phyloP scores from a whole-genome alignment of 441 rosid genomes.

The Eutrema salsugineum region DNA sequence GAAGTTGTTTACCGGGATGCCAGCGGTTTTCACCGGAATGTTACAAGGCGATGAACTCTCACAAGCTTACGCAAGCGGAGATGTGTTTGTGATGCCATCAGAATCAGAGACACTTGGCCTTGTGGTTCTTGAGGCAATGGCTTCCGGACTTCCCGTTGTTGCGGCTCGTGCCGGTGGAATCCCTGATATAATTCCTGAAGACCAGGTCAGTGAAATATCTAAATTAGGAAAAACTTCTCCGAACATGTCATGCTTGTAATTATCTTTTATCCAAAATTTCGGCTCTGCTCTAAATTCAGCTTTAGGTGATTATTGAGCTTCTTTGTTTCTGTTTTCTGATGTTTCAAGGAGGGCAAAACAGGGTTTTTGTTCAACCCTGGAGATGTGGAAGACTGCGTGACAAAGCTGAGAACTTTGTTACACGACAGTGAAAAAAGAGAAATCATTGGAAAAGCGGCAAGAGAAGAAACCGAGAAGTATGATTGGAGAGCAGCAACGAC shows the following conservation, averaged over 20 bases:
- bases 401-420: constrained; percentile 62
- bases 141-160: constrained; percentile 91
- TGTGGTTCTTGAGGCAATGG: constrained; percentile 96
- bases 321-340: background rate
- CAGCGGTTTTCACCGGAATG: constrained; percentile 95
- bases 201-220: constrained; percentile 38
- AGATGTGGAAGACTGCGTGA: constrained; percentile 81
- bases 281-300: background rate
- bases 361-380: constrained; percentile 80
- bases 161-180: constrained; percentile 94
- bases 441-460: constrained; percentile 80
- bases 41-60: constrained; percentile 89
- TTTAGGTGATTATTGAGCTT: constrained; percentile 8
- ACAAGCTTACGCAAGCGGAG: constrained; percentile 96
- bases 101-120: constrained; percentile 97
- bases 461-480: constrained; percentile 82
- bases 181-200: constrained; percentile 89
- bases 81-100: constrained; percentile 93
- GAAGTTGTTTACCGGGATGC: constrained; percentile 81
- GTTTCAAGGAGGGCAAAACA: constrained; percentile 64
- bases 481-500: constrained; percentile 98
- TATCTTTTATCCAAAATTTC: no score
- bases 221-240: background rate
- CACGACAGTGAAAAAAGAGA: constrained; percentile 59
- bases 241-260: no score